Base-by-base conservation (phyloP, 768 basidiomycete genomes). In the Brasilioporus rufonigricans region DNA sequence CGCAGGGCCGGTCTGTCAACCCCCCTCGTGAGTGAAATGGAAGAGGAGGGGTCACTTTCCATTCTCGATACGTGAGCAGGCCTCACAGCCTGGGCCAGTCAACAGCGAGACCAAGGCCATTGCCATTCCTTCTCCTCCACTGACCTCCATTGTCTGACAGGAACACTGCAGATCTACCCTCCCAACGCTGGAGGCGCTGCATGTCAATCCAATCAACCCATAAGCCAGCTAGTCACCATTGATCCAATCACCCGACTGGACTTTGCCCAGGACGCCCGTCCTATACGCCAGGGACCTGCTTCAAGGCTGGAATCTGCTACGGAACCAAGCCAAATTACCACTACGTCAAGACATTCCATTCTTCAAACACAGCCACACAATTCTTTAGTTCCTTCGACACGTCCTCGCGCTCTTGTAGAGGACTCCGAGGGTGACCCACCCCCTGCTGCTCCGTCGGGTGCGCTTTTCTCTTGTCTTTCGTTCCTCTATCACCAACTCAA, bases 331-430 rank as follows among this genome's bases (percentile, higher is more conserved):
- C 61, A 67, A 47, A 60, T 61, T 48, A 47, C 64, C 47, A 49
- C 65, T 58, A 56, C 68, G 64, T 56, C 67, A 51, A 66, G 62
- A 56, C 61, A 61, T 32, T 52, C 63, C 39, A 56, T 61, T 50
- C 63, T 64, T 19, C 69, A 63, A 61, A 48, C 64, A 52, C 65
- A 65, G 53, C 58, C 53, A 55, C 52, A 49, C 46, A 58, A 66
- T 48, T 80, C 80, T 71, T 75, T 85, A 65, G 76, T 89, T 62
- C 87, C 87, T 59, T 74, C 83, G 60, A 84, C 83, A 57, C 84
- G 86, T 70, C 72, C 80, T 44, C 75, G 84, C 73, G 76, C 80
- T 60, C 80, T 84, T 67, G 78, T 82, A 70, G 85, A 87, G 74
- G 79, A 80, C 68, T 74, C 62, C 63, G 66, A 70, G 72, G 70